Evolutionary conservation across 495 filamentous ascomycete species (phyloP).

Genomic region (Clavariopsis aquatica): DNA sequence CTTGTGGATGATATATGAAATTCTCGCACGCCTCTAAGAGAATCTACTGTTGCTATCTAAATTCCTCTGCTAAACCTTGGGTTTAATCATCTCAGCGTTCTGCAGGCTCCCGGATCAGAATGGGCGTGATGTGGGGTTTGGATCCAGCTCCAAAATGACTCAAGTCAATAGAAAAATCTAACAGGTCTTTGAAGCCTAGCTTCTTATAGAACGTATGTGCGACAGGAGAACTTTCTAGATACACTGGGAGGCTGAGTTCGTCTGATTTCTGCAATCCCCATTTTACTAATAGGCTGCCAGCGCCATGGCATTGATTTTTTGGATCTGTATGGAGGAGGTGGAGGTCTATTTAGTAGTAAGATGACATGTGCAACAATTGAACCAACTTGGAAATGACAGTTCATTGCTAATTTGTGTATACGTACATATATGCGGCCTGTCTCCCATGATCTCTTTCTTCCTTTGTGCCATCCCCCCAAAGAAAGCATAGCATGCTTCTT

Average conservation of each 20-base stretch:
- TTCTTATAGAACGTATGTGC: slow-evolving; percentile 22
- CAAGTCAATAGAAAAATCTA: slow-evolving; percentile 11
- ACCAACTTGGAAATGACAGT: neutral
- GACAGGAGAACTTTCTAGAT: slow-evolving; percentile 15
- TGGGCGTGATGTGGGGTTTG: neutral
- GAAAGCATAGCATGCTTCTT: slow-evolving; percentile 13
- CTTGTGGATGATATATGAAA: too few species aligned
- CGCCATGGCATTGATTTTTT: slow-evolving; percentile 16
- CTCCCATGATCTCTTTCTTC: slow-evolving; percentile 25
- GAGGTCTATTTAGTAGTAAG: slow-evolving; percentile 8
- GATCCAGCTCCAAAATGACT: slow-evolving; percentile 1
- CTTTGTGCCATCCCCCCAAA: slow-evolving; percentile 14
- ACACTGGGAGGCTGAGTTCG: slow-evolving; percentile 11
- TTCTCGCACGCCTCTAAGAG: too few species aligned
- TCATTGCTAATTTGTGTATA: too few species aligned
- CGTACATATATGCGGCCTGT: slow-evolving; percentile 18
- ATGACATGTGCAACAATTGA: neutral
- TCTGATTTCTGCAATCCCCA: slow-evolving; percentile 20
- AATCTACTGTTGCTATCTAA: too few species aligned
- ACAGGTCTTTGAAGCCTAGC: slow-evolving; percentile 17
- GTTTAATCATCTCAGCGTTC: too few species aligned
- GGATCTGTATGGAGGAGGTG: slow-evolving; percentile 22
- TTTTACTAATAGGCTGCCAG: slow-evolving; percentile 12
- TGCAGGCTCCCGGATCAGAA: slow-evolving; percentile 18
- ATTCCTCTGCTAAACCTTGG: too few species aligned